Evolutionary conservation across 2,329 filamentous ascomycete species (phyloP).

Genomic region (Cyphellophora europaea): DNA sequence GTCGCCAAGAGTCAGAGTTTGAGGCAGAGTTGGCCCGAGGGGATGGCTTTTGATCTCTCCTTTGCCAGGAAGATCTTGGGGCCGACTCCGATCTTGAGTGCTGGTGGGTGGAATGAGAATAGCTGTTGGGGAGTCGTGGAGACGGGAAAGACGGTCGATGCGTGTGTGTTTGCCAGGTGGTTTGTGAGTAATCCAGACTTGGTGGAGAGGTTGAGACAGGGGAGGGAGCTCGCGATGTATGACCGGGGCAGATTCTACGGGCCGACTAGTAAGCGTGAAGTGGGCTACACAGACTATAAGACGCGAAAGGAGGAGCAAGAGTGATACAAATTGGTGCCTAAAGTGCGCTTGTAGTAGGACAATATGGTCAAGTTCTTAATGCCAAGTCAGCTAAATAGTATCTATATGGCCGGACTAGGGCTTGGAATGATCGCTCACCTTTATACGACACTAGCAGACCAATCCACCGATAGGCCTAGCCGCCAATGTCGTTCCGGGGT

Average conservation of each 20-base stretch:
- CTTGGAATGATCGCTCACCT: too few relatives aligned
- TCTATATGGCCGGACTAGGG: too few relatives aligned
- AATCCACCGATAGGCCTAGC: too few relatives aligned
- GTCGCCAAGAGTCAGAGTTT: background rate
- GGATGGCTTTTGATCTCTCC: background rate
- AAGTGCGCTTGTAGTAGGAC: too few relatives aligned
- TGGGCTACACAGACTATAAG: background rate
- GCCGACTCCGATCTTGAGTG: background rate
- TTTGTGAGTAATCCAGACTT: conserved; percentile 43
- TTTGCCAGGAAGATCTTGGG: background rate
- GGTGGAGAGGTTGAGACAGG: conserved; percentile 31
- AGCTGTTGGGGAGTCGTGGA: conserved; percentile 30
- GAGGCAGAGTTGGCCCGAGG: background rate
- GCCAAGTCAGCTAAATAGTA: too few relatives aligned
- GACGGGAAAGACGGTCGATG: conserved; percentile 41
- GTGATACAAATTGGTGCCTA: too few relatives aligned
- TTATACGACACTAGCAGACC: too few relatives aligned
- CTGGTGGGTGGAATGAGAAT: background rate
- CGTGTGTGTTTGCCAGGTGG: conserved; percentile 36
- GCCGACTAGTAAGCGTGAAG: background rate
- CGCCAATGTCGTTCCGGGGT: too few relatives aligned
- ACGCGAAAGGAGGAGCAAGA: too few relatives aligned
- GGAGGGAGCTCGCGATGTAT: conserved; percentile 28
- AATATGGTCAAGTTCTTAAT: too few relatives aligned
- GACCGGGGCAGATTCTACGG: conserved; percentile 32